Conservation (phyloP, 2,329 filamentous ascomycete species). For the Sporothrix dimorphospora region DNA sequence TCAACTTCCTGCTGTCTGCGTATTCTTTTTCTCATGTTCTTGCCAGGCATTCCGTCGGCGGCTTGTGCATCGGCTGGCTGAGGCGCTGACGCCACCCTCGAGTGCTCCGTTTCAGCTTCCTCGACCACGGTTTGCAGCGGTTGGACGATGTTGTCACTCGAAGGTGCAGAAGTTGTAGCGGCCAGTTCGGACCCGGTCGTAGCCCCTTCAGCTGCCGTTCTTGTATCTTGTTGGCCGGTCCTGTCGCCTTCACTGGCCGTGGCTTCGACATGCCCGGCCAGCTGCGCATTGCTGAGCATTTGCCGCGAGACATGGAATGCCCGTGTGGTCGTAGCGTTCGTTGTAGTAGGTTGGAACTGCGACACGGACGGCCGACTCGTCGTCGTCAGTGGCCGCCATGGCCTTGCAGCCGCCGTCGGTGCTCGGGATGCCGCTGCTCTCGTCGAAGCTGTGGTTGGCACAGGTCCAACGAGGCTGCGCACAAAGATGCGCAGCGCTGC, state of each 20-base stretch:
- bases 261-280: neutral
- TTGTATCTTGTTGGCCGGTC: neutral
- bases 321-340: neutral
- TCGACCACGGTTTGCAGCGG: neutral
- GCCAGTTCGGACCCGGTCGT: neutral
- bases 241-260: neutral
- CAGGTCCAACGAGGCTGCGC: slow-evolving; percentile 29
- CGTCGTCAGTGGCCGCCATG: neutral
- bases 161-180: neutral
- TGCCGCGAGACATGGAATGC: neutral
- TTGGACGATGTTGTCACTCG: neutral
- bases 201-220: neutral
- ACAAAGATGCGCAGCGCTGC: slow-evolving; percentile 32
- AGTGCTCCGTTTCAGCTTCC: neutral
- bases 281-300: neutral
- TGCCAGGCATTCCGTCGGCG: slow-evolving; percentile 22
- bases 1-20: slow-evolving; percentile 23
- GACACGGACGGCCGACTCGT: neutral
- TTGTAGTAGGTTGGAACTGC: neutral
- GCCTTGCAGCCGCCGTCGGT: neutral
- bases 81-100: neutral
- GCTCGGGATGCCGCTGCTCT: neutral
- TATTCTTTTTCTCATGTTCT: slow-evolving; percentile 31
- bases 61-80: neutral
- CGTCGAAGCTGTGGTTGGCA: neutral